Base-by-base conservation (phyloP, 176 grass and related monocot species). In the Pharus latifolius region DNA sequence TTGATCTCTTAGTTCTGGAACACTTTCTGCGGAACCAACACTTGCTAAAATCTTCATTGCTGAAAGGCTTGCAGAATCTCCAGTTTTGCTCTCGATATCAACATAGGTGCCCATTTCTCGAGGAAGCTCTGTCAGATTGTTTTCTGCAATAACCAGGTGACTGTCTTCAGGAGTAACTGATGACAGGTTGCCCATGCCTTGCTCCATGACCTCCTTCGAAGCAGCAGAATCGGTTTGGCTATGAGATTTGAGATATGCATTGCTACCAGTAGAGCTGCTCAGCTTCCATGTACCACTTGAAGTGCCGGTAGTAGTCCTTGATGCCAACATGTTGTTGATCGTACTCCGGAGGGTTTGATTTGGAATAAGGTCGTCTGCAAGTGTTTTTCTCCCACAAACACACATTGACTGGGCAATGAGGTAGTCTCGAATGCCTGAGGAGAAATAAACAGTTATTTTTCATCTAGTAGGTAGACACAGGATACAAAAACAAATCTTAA, bases 341-440 rank as follows among this genome's bases (percentile, higher is more conserved):
- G 63, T 60, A 47, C 20, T 28, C 56, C 80, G 50, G 52, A 82
- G 43, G 35, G 71, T 82, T 53, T 31, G 54, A 75, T 82, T 75
- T 33, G 80, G 80, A 69, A 82, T 49, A 28, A 82, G 60, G 25
- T 82, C 44, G 37, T 76, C 55, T 44, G 63, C 63, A 52, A 70
- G n/a, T 59, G 67, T 61, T 76, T 63, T 14, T 5, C 46, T 23
- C 31, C 80, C 80, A 53, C 80, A 82, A 28, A 67, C 2, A 17
- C 72, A 82, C 62, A 67, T 69, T 1, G 33, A 69, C 24, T 62
- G 20, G 12, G 44, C 40, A 44, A 53, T 53, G 45, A 83, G 43
- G 55, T 83, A 23, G 14, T 47, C 63, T n/a, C 55, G 56, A 15
- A 83, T 83, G 72, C 64, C 80, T 83, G 70, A 37, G 4, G 27